Percentiles rank a stretch among this genome's conserved stretches.
phyloP scores from a whole-genome alignment of 768 basidiomycete species.

The Termitomyces sp. region DNA sequence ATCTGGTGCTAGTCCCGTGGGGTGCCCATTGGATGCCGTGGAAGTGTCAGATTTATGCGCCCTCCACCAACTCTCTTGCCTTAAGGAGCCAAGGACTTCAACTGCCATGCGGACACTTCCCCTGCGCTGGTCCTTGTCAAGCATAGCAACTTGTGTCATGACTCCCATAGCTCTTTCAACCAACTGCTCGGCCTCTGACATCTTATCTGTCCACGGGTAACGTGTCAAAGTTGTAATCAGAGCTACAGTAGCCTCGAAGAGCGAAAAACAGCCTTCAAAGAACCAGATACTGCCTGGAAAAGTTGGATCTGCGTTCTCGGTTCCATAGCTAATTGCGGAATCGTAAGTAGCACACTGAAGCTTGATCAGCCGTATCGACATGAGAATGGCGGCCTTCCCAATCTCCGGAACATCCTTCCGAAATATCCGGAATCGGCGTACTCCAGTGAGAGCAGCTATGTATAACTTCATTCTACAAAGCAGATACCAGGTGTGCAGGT shows the following conservation, averaged over 20 bases:
- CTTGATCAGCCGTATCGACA: slow-evolving; percentile 37
- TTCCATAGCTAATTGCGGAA: slow-evolving; percentile 17
- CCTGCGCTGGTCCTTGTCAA: slow-evolving; percentile 29
- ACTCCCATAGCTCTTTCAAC: slow-evolving; percentile 33
- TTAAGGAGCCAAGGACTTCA: slow-evolving; percentile 30
- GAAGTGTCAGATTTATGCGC: slow-evolving; percentile 3
- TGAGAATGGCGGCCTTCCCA: slow-evolving; percentile 31
- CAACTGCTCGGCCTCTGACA: slow-evolving; percentile 29
- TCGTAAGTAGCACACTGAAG: slow-evolving; percentile 36
- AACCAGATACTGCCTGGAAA: slow-evolving; percentile 32
- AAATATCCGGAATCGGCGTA: slow-evolving; percentile 19
- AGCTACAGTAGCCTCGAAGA: slow-evolving; percentile 43
- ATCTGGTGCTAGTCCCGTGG: background rate
- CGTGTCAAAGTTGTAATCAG: slow-evolving; percentile 37
- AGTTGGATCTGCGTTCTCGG: slow-evolving; percentile 14
- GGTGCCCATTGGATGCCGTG: background rate
- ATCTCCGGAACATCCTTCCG: slow-evolving; percentile 24
- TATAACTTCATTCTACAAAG: slow-evolving; percentile 40
- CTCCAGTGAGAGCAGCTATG: slow-evolving; percentile 34
- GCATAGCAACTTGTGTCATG: slow-evolving; percentile 27
- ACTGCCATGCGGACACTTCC: slow-evolving; percentile 34
- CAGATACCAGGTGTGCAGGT: slow-evolving; percentile 42
- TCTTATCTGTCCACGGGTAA: slow-evolving; percentile 31
- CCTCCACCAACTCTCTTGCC: slow-evolving; percentile 22
- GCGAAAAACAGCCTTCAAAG: slow-evolving; percentile 38